Percentiles rank a stretch among this genome's conserved stretches.
These are phyloP conservation scores for Diversispora eburnea DNA, from an alignment of 192 early-diverging fungal genomes.

Conservation along the genomic window DNA sequence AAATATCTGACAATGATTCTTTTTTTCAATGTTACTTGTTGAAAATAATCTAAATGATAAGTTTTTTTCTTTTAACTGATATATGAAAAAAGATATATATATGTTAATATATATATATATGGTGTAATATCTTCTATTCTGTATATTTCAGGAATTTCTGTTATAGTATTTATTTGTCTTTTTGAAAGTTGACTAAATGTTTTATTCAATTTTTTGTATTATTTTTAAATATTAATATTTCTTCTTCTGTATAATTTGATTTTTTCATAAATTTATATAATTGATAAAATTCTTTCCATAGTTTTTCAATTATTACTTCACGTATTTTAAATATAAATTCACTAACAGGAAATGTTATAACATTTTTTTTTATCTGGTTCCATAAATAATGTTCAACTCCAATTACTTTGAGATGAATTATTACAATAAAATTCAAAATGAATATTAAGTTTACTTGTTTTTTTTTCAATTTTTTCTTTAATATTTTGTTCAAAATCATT, in stretches of 20 bases:
- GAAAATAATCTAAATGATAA: slow-evolving; percentile 1
- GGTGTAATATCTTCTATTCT: not conserved
- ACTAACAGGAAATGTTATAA: not conserved
- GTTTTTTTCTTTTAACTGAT: not conserved
- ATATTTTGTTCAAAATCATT: not conserved
- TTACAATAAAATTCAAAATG: not conserved
- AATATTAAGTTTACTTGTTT: not conserved
- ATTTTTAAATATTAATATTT: not conserved
- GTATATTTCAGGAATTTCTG: not conserved
- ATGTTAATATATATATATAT: not conserved
- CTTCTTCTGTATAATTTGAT: not conserved
- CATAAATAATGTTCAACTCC: not conserved
- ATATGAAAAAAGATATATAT: not conserved
- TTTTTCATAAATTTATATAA: not conserved
- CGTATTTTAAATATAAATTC: not conserved
- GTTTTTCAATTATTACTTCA: not conserved
- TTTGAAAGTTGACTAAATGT: not conserved
- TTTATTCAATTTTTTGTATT: not conserved
- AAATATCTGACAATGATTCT: not conserved
- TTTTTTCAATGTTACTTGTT: not conserved
- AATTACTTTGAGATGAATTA: not conserved
- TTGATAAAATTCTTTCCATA: not conserved
- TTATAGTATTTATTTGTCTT: not conserved
- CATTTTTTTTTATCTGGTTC: not conserved
- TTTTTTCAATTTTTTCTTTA: slow-evolving; percentile 1